Evolutionary conservation across 1,139 yeast species (phyloP), one percentile per base, ranked within the genome.

Genomic region (Geotrichum klebahnii): DNA sequence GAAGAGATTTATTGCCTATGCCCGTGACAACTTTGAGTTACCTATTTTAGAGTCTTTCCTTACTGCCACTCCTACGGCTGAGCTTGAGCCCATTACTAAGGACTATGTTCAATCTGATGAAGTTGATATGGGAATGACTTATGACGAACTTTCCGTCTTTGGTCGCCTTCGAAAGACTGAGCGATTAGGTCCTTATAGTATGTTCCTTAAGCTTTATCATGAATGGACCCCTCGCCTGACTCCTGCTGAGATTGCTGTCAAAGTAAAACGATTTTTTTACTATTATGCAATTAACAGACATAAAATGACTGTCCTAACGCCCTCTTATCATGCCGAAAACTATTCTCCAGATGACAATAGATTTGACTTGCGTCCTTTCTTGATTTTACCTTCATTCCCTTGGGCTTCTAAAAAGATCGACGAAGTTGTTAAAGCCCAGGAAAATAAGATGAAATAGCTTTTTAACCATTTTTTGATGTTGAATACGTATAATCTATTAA

Each of bases 311-410:
- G 90, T 94, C 16, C 76, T 90, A 68, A 92, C 99, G 0, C 99
- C 99, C 12, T 80, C 95, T 22, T 94, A 92, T 63, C 98, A 92
- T 61, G 98, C 98, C 0, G 99, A 92, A 65, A 95, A 87, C 63
- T 92, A 94, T 65, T 88, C 97, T 1, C 97, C 98, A 1, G 99
- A 92, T 67, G 99, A 92, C 66, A 92, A 92, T 67, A 78, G 99
- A 61, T 92, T 85, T 66, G 99, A 92, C 66, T 74, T 94, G 62
- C 77, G 99, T 58, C 99, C 98, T 17, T 89, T 92, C 66, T 75
- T 92, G 66, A 87, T 92, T 53, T 81, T 86, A 59, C 97, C 97
- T n/a, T 72, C 87, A 54, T 92, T 89, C 69, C 79, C 90, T 1
- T 86, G 92, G 83, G 96, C 97, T 1, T 79, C 88, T 59, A 82